A percentile compares a stretch with the other conserved stretches of the same genome.
phyloP scores from a whole-genome alignment of 257 asterid genomes.

The Paraleonurus japonicus region DNA sequence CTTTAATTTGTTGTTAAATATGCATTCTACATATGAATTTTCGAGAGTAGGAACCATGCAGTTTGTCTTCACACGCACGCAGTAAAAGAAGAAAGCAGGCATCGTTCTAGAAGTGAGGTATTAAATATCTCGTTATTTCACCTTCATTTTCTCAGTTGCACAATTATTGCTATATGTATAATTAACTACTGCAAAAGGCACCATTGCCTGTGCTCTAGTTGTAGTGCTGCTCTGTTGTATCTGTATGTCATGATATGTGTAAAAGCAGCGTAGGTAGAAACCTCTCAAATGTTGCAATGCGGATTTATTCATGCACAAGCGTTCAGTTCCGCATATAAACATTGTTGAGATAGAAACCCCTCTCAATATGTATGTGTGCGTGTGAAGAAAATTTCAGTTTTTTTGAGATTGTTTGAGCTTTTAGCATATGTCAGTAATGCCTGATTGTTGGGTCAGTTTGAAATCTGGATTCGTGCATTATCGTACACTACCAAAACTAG shows the following conservation, averaged over 20 bases:
- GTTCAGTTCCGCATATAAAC: neutral
- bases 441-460: neutral
- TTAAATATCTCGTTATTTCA: neutral
- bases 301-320: neutral
- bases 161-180: slow-evolving; percentile 16
- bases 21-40: neutral
- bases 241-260: slow-evolving; percentile 30
- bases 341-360: neutral
- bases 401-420: neutral
- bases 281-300: slow-evolving; percentile 2
- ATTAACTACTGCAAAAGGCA: slow-evolving; percentile 15
- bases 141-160: slow-evolving; percentile 21
- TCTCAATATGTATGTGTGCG: neutral
- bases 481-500: too few species aligned
- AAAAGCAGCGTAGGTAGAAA: slow-evolving; percentile 30
- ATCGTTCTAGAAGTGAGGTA: slow-evolving; percentile 9
- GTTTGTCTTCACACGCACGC: slow-evolving; percentile 8
- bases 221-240: slow-evolving; percentile 30
- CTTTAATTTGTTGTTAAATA: neutral
- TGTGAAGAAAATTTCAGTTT: neutral
- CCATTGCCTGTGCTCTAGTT: slow-evolving; percentile 17
- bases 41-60: slow-evolving; percentile 15
- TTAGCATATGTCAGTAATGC: neutral
- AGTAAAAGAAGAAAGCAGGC: slow-evolving; percentile 17
- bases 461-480: neutral